phyloP scores from a whole-genome alignment of 1,284 basidiomycete genomes.

The Abortiporus biennis region DNA sequence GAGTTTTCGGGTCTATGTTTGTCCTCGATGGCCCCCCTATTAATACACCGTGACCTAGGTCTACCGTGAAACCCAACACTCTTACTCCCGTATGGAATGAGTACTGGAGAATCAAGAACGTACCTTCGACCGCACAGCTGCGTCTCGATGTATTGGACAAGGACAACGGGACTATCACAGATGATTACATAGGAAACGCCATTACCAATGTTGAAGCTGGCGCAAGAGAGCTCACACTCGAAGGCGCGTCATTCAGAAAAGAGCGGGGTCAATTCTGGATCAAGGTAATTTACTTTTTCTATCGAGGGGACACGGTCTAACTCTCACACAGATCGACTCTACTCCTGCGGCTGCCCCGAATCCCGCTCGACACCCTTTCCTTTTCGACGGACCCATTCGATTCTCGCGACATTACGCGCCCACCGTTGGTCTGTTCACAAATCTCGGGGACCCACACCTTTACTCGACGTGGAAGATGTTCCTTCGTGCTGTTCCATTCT shows the following conservation, averaged over 20 bases:
- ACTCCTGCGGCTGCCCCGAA: constrained; percentile 29
- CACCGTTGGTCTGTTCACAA: constrained; percentile 55
- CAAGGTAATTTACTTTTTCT: constrained; percentile 37
- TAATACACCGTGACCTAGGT: too few species aligned
- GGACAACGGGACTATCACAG: constrained; percentile 49
- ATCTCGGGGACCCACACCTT: constrained; percentile 54
- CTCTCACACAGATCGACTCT: constrained; percentile 31
- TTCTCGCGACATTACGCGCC: constrained; percentile 67
- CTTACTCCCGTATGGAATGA: constrained; percentile 71
- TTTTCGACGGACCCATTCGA: constrained; percentile 68
- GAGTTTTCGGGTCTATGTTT: constrained; percentile 17
- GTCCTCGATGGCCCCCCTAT: too few species aligned
- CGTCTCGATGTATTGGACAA: constrained; percentile 59
- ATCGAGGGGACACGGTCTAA: not conserved
- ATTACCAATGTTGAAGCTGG: constrained; percentile 43
- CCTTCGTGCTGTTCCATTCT: constrained; percentile 50
- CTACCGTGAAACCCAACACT: constrained; percentile 54
- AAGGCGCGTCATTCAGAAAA: constrained; percentile 38
- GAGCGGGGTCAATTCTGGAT: constrained; percentile 61
- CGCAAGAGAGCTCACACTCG: constrained; percentile 55
- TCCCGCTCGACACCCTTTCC: constrained; percentile 41
- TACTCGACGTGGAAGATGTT: constrained; percentile 80
- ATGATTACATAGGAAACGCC: constrained; percentile 65
- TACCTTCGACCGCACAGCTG: constrained; percentile 54
- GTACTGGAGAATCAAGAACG: constrained; percentile 63